Evolutionary conservation across 2,329 filamentous ascomycete species (phyloP), one percentile per base, ranked within the genome.

Genomic region (Aaosphaeria pasadenensis): DNA sequence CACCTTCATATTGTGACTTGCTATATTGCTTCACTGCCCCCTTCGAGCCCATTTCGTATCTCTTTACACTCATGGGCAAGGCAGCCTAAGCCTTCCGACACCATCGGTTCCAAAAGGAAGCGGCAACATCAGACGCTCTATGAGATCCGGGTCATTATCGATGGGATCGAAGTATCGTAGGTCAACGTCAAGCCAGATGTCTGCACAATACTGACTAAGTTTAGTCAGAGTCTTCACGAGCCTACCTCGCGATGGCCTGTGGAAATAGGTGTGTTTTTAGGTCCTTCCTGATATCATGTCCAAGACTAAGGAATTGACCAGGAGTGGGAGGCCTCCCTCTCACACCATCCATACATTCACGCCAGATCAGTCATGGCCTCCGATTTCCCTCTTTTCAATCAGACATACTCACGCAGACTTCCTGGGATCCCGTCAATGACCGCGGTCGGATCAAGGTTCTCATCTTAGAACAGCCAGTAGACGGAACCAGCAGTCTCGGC

Each of bases 361-460:
- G 17, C 17, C 17, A 24, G 17, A 24, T 81, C 45, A 82, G 83
- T 42, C 51, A 35, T 57, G 55, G 33, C 43, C 54, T 11, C 47
- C 76, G 78, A 74, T 32, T 95, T 95, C 90, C 90, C 0, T 58
- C 71, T 0, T 95, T 94, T 59, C 83, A 87, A 47, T 77, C 78
- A 45, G 83, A 88, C 57, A 75, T 90, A 28, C 75, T 91, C 11
- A 78, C 81, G 39, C 86, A 90, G 58, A 81, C 74, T 48, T 80
- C 84, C 52, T 94, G 89, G 88, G 84, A 83, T 57, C 79, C 87
- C 0, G 80, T 79, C 5, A 88, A 92, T 50, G 76, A 85, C 30
- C 68, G 86, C 17, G 89, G 89, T 5, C 82, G 89, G 6, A 86
- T 95, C 71, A 90, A 87, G 63, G 69, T 95, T 29, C 69, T 91